Conservation (phyloP, 2,329 filamentous ascomycete species). For the Aureobasidium sp. region DNA sequence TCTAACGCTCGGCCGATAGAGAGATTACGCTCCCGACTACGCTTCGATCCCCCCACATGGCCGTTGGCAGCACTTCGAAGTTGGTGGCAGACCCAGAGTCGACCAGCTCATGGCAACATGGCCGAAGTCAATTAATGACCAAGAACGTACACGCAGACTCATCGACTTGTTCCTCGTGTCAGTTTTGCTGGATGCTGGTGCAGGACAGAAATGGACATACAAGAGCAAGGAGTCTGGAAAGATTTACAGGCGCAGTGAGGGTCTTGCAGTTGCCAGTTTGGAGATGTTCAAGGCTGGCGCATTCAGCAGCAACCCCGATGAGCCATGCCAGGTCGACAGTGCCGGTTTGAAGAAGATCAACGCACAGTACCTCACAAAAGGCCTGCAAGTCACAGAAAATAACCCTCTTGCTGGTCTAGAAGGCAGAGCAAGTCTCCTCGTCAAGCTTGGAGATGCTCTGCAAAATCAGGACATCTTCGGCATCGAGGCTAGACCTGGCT, state of each 20-base stretch:
- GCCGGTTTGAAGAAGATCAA: constrained; percentile 69
- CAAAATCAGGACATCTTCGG: constrained; percentile 80
- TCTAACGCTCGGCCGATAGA: constrained; percentile 35
- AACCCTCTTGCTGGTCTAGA: constrained; percentile 82
- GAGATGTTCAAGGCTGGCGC: constrained; percentile 93
- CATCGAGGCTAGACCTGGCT: constrained; percentile 74
- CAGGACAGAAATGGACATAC: constrained; percentile 86
- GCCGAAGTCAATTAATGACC: constrained; percentile 60
- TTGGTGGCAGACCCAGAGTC: constrained; percentile 69
- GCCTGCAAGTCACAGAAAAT: constrained; percentile 72
- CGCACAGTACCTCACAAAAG: constrained; percentile 65
- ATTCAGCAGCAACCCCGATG: constrained; percentile 74
- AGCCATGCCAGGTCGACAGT: constrained; percentile 86
- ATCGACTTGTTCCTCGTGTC: constrained; percentile 75
- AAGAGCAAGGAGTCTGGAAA: constrained; percentile 83
- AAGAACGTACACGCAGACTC: constrained; percentile 66
- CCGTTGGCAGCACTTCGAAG: constrained; percentile 74
- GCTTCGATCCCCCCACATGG: constrained; percentile 76
- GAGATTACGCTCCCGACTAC: constrained; percentile 64
- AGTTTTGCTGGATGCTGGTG: constrained; percentile 78
- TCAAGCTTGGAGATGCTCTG: constrained; percentile 68
- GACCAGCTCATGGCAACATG: constrained; percentile 64
- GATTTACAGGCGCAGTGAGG: constrained; percentile 77
- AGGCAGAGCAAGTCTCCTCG: constrained; percentile 72
- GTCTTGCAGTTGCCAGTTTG: constrained; percentile 66